Evolutionary conservation across 176 grass and related monocot genomes (phyloP), one percentile per base, ranked within the genome.

Genomic region (Phragmites australis): DNA sequence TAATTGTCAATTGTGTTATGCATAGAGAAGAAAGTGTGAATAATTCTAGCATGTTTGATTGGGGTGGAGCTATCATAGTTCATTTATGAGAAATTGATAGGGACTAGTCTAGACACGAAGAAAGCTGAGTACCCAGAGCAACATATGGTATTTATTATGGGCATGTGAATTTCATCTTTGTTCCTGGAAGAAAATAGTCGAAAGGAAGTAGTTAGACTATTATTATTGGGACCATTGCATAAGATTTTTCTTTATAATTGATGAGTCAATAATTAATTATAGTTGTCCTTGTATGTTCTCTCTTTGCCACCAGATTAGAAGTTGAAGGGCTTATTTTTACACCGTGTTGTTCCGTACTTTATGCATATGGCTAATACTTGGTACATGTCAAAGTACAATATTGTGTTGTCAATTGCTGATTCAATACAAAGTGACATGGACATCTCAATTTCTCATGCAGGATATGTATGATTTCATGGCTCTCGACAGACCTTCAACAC

Each of bases 381-480:
- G 13, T 50, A 70, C 42, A 78, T 61, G 31, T 52, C 46, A 9
- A 63, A 61, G 22, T 62, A 1, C 14, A 30, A 2, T 72, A 30
- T 31, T 72, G n/a, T 87, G 60, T 13, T 77, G 71, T 46, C 54
- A 70, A 54, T 60, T 69, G 59, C 52, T 63, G 25, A 75, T 76
- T 65, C 12, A 65, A 19, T 57, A 68, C 13, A 84, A 30, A 68
- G 68, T 26, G 21, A 32, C 32, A 52, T 61, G 59, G n/a, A 51
- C 23, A 84, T 84, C 15, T 84, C 14, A 25, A 80, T 10, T 74
- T 80, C 50, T 78, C 2, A 1, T 86, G 68, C 70, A 99, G 96
- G 93, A 99, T 86, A 99, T 95, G 93, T 99, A 99, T 86, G 96
- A 93, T 77, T 93, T 90, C 58, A 99, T 95, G 93, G 82, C 96